These are phyloP conservation scores for Diaporthe capsici DNA, from an alignment of 2,329 filamentous ascomycete species.

Conservation along the genomic window DNA sequence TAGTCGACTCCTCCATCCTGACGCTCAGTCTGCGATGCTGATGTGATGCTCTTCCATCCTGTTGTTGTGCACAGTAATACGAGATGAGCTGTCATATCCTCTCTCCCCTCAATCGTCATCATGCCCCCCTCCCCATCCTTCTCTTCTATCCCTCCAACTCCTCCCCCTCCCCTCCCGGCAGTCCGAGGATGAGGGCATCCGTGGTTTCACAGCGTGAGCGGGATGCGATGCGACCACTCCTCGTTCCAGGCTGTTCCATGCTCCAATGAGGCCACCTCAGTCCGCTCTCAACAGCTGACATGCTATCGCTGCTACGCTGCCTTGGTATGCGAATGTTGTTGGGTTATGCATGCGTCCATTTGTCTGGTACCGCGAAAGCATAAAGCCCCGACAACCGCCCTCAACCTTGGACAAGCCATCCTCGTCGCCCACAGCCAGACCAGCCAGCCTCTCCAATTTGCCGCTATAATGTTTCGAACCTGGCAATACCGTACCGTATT, in stretches of 20 bases:
- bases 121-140: neutral
- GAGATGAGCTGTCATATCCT: constrained; percentile 20
- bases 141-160: too few relatives aligned
- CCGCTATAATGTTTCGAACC: constrained; percentile 17
- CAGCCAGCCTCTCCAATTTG: constrained; percentile 17
- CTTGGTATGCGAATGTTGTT: constrained; percentile 1
- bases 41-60: neutral
- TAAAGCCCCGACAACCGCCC: neutral
- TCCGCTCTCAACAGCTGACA: constrained; percentile 1
- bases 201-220: constrained; percentile 25
- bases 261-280: constrained; percentile 9
- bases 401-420: constrained; percentile 23
- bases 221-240: constrained; percentile 8
- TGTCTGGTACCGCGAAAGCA: constrained; percentile 4
- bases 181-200: constrained; percentile 18
- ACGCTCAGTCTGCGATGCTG: too few relatives aligned
- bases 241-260: constrained; percentile 13
- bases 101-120: neutral
- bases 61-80: neutral
- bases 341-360: neutral
- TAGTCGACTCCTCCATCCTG: neutral
- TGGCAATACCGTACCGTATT: constrained; percentile 4
- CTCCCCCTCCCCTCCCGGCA: neutral
- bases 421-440: neutral
- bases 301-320: neutral